Evolutionary conservation across 2,329 filamentous ascomycete species (phyloP), one percentile per base, ranked within the genome.

Genomic region (Penicillium sp.): DNA sequence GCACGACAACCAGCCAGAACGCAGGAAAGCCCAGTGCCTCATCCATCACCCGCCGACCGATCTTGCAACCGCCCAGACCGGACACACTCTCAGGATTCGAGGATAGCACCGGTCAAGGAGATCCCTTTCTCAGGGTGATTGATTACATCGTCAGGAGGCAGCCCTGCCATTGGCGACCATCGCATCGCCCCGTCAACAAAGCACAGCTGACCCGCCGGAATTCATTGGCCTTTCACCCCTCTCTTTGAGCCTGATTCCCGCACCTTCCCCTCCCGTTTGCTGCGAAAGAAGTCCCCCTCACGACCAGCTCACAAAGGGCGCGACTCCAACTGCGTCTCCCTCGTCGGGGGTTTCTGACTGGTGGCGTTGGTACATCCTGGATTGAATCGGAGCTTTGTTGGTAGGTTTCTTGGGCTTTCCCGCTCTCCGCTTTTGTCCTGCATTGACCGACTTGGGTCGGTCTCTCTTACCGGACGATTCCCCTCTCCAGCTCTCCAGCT

Each of bases 1-100:
- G 63, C 61, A 66, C 56, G 59, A 61, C 58, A 65, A 63, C 65
- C 65, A 68, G 60, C 63, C 65, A 68, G 62, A 64, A 56, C 49
- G 57, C 63, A 60, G 59, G 53, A 64, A 66, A 61, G 59, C 55
- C 60, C 63, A 59, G 66, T 60, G 57, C 55, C 56, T 52, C 59
- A 58, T 56, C 55, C 57, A 64, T 63, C 62, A 55, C 51, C 55
- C 49, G 51, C 47, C 42, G 49, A 52, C 53, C 40, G 46, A 59
- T 56, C 49, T 51, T 45, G 45, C 48, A 51, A 47, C 46, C 38
- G 55, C 37, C 46, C 38, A 18, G 46, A 49, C 45, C 39, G 43
- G 29, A 32, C 46, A 47, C 53, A 48, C 44, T 51, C 39, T 51
- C 44, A 47, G 49, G 50, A 50, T 43, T 49, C 45, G 40, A 43